These are phyloP conservation scores for Trypanosoma scelopori DNA, from an alignment of 208 protist genomes.

Conservation along the genomic window DNA sequence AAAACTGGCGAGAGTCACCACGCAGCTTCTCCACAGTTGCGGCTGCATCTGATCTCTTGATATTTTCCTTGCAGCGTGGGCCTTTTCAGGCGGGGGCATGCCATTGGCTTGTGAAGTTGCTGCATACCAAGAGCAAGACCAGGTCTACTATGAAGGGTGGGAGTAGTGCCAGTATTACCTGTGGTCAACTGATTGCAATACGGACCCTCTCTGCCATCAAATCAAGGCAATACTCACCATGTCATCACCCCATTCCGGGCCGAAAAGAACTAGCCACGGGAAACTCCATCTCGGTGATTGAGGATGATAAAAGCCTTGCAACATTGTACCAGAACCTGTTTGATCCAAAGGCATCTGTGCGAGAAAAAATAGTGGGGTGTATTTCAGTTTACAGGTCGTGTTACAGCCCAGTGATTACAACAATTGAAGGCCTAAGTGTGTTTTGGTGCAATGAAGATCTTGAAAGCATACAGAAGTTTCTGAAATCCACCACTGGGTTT, in stretches of 20 bases:
- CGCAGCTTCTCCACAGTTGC: background rate
- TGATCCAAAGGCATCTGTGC: slow-evolving; percentile 7
- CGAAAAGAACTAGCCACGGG: background rate
- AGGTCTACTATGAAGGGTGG: slow-evolving; percentile 2
- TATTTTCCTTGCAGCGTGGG: slow-evolving; percentile 26
- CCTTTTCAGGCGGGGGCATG: slow-evolving; percentile 13
- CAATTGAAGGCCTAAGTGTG: slow-evolving; percentile 8
- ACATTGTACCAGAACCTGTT: background rate
- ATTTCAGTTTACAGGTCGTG: slow-evolving; percentile 14
- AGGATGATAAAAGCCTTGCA: slow-evolving; percentile 1
- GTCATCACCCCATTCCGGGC: background rate
- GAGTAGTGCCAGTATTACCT: background rate
- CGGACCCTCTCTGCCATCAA: slow-evolving; percentile 17
- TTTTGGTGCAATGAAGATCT: slow-evolving; percentile 13
- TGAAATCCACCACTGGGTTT: slow-evolving; percentile 1
- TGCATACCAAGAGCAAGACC: slow-evolving; percentile 13
- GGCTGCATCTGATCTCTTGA: slow-evolving; percentile 25
- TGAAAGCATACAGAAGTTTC: slow-evolving; percentile 5
- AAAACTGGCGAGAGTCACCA: slow-evolving; percentile 7
- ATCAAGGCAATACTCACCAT: slow-evolving; percentile 6
- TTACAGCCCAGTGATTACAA: slow-evolving; percentile 14
- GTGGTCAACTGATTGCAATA: slow-evolving; percentile 32
- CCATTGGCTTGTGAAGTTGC: slow-evolving; percentile 16
- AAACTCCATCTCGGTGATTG: background rate
- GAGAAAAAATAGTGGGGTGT: slow-evolving; percentile 15